Evolutionary conservation across 306 rosid species (phyloP), one percentile per base, ranked within the genome.

Genomic region (Prunus persica): DNA sequence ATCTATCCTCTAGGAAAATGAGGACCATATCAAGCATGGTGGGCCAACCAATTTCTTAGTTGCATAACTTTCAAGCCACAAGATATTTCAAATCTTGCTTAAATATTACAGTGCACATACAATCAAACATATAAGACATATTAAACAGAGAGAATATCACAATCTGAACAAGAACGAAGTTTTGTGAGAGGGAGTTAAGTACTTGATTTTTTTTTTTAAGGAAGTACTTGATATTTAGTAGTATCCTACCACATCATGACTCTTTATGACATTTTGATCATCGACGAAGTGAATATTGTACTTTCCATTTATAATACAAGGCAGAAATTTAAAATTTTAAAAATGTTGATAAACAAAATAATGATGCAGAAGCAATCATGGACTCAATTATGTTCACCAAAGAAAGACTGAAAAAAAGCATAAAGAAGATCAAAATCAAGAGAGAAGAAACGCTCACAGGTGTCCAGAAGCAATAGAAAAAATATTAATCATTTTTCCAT

Each of bases 391-490:
- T 32, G 19, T 11, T 11, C 43, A 70, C 20, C 19, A 49, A 19
- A 20, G 51, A 16, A 27, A 68, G 49, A 15, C 19, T 3, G 19
- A 72, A 5, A 60, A 47, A 30, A 32, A 60, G 28, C n/a, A 25
- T 13, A 73, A 34, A 4, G 62, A 38, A 50, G 24, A 82, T 3
- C 28, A 69, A 78, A 45, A 66, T 66, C 50, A 64, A 73, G 46
- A 71, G 77, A 67, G 77, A 55, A 77, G 60, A 79, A 43, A 72
- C 27, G 82, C 99, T 92, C 86, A 96, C 99, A 96, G 83, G 86
- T 96, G 99, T 65, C 99, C 98, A 61, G 99, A 96, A 76, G 99
- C 99, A 75, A 96, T 91, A 76, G 99, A 96, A 75, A 96, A 96
- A 25, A 92, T 92, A 80, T 92, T 92, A 78, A 96, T 96, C 19